Percentiles rank a stretch among this genome's conserved stretches.
phyloP scores from a whole-genome alignment of 1,284 basidiomycete genomes.

The Tilletia caries region DNA sequence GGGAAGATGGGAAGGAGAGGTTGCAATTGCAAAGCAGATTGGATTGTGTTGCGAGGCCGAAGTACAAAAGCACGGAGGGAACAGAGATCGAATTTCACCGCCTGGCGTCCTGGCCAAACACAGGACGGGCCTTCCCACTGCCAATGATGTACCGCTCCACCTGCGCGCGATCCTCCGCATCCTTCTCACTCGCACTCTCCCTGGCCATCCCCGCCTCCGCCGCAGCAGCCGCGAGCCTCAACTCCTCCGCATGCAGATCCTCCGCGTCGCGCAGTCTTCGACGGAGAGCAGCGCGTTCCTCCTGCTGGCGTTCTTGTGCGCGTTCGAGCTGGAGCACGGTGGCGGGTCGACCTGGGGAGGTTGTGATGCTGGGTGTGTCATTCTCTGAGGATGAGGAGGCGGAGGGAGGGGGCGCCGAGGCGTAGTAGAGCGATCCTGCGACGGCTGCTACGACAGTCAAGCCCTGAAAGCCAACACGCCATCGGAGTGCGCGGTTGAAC shows the following conservation, averaged over 20 bases:
- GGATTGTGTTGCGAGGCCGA: too few relatives aligned
- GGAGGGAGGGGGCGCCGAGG: not conserved
- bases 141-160: constrained; percentile 12
- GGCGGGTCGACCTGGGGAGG: constrained; percentile 7
- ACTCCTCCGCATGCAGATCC: not conserved
- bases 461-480: constrained; percentile 50
- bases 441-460: constrained; percentile 48
- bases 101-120: constrained; percentile 3
- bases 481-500: constrained; percentile 49
- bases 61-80: too few relatives aligned
- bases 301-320: not conserved
- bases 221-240: not conserved
- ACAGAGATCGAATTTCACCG: too few relatives aligned
- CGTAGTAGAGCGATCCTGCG: constrained; percentile 42
- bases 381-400: not conserved
- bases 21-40: too few relatives aligned
- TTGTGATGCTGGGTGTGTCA: not conserved
- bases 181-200: not conserved
- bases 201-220: not conserved
- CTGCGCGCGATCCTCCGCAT: constrained; percentile 13
- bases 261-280: constrained; percentile 1
- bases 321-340: constrained; percentile 11
- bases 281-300: not conserved
- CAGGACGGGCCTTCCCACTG: constrained; percentile 1
- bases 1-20: too few relatives aligned